These are phyloP conservation scores for Ilex aquifolium DNA, from an alignment of 257 asterid species.

Conservation along the genomic window DNA sequence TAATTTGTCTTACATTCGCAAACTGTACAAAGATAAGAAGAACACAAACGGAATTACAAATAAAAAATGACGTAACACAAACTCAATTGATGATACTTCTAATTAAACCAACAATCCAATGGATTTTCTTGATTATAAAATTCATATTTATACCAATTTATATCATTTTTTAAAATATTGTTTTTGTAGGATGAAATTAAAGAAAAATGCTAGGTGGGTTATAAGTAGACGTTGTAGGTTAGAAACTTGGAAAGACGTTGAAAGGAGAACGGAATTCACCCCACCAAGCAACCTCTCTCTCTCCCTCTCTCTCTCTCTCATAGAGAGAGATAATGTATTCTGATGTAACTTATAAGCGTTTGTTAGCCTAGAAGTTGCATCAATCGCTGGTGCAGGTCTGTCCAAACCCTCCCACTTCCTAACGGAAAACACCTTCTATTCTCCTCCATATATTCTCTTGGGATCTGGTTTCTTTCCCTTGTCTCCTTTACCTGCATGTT, in stretches of 20 bases:
- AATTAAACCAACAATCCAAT: too few relatives aligned
- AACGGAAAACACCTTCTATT: constrained; percentile 54
- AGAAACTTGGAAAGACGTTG: constrained; percentile 45
- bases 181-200: not conserved
- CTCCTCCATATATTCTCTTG: constrained; percentile 21
- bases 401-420: constrained; percentile 62
- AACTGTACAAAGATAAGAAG: too few relatives aligned
- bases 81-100: too few relatives aligned
- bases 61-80: too few relatives aligned
- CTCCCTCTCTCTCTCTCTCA: constrained; percentile 7
- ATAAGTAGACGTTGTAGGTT: constrained; percentile 49
- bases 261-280: constrained; percentile 49
- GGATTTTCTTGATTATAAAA: too few relatives aligned
- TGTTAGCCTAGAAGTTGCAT: constrained; percentile 81
- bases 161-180: not conserved
- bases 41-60: too few relatives aligned
- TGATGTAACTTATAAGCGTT: constrained; percentile 12
- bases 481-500: constrained; percentile 4
- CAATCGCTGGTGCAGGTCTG: constrained; percentile 66
- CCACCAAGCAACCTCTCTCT: constrained; percentile 45
- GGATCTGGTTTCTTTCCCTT: constrained; percentile 8
- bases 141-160: not conserved
- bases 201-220: constrained; percentile 31
- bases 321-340: not conserved
- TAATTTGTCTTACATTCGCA: too few relatives aligned